phyloP scores from a whole-genome alignment of 208 protist species.

The Balamuthia mandrillaris region DNA sequence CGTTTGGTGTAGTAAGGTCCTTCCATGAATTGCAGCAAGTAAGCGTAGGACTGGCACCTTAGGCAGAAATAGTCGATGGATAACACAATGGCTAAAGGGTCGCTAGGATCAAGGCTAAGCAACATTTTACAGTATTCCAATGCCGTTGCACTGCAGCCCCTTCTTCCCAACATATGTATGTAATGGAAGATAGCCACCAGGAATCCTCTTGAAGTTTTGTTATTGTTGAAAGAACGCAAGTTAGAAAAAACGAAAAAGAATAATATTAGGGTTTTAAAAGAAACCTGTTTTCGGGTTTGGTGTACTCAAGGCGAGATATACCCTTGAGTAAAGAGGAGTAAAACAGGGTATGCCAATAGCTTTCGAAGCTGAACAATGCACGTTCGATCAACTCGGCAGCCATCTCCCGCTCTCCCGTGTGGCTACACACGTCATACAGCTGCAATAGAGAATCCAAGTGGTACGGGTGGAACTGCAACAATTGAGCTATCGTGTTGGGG shows the following conservation, averaged over 20 bases:
- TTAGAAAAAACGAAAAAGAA: background rate
- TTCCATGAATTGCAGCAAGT: too few relatives aligned
- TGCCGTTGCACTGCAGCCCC: constrained; percentile 7
- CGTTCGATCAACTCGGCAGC: constrained; percentile 16
- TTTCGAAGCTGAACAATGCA: constrained; percentile 28
- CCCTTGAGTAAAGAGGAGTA: background rate
- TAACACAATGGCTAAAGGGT: background rate
- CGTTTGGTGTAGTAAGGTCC: too few relatives aligned
- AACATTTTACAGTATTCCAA: constrained; percentile 28
- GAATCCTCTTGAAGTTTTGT: background rate
- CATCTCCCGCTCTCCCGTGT: constrained; percentile 27
- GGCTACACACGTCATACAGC: constrained; percentile 7
- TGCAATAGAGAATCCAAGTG: constrained; percentile 8
- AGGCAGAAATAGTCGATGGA: constrained; percentile 1
- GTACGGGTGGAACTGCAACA: constrained; percentile 11
- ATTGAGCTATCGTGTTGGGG: constrained; percentile 2
- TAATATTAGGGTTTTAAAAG: background rate
- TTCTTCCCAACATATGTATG: background rate
- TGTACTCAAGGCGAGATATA: constrained; percentile 3
- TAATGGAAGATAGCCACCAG: constrained; percentile 7
- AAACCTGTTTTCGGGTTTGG: background rate
- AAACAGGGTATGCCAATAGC: constrained; percentile 4
- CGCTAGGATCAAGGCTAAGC: background rate
- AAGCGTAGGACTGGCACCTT: background rate
- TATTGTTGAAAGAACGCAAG: background rate